Conservation (phyloP, 805 yeast genomes). For the Candida ortonii region DNA sequence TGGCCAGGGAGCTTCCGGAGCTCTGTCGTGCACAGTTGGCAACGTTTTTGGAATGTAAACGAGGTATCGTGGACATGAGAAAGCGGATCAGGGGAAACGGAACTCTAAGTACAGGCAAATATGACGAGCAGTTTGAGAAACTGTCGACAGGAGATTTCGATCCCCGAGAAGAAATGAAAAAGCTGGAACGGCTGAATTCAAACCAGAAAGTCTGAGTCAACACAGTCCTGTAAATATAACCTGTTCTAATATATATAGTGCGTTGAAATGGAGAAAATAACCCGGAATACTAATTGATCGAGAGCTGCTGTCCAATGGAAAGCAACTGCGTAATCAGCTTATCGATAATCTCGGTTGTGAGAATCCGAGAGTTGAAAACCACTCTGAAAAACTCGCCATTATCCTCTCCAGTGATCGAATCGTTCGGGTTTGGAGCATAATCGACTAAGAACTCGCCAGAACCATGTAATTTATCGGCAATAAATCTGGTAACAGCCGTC, state of each 20-base stretch:
- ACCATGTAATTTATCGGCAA: slow-evolving; percentile 58
- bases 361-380: slow-evolving; percentile 72
- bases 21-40: slow-evolving; percentile 80
- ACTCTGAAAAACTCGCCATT: slow-evolving; percentile 82
- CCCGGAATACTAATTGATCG: slow-evolving; percentile 1
- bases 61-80: slow-evolving; percentile 87
- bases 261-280: neutral
- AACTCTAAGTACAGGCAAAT: slow-evolving; percentile 87
- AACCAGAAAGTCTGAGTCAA: slow-evolving; percentile 32
- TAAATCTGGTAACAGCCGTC: slow-evolving; percentile 56
- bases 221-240: neutral
- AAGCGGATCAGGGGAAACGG: slow-evolving; percentile 94
- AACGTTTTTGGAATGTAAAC: slow-evolving; percentile 85
- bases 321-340: slow-evolving; percentile 40
- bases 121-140: slow-evolving; percentile 81
- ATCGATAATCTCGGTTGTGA: slow-evolving; percentile 44
- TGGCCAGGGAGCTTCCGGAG: slow-evolving; percentile 77
- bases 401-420: slow-evolving; percentile 35
- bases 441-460: slow-evolving; percentile 72
- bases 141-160: slow-evolving; percentile 79
- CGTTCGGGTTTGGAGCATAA: slow-evolving; percentile 67
- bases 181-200: slow-evolving; percentile 61
- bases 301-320: slow-evolving; percentile 30
- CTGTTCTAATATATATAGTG: slow-evolving; percentile 3
- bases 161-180: slow-evolving; percentile 74